Conservation (phyloP, 2,329 filamentous ascomycete genomes). For the Scytalidium lignicola region DNA sequence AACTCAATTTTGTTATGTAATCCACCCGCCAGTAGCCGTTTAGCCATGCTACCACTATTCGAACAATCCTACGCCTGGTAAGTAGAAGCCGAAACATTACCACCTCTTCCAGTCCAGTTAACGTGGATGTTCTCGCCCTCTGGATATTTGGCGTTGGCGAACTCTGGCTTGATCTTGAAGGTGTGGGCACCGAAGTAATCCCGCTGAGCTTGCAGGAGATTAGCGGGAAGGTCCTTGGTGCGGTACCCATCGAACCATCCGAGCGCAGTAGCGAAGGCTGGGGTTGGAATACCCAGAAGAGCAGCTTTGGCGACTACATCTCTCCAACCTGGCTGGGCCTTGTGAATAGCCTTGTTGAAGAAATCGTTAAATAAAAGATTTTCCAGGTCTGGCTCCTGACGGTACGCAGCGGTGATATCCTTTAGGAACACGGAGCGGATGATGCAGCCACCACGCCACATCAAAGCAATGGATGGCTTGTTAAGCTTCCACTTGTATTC, state of each 20-base stretch:
- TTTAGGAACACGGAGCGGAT: constrained; percentile 99
- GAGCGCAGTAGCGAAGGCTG: constrained; percentile 93
- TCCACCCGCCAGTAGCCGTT: not conserved
- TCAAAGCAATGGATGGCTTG: constrained; percentile 99
- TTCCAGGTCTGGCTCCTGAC: constrained; percentile 87
- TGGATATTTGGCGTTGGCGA: constrained; percentile 72
- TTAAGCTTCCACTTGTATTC: constrained; percentile 98
- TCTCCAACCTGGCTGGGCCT: constrained; percentile 88
- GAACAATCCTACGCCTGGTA: constrained; percentile 74
- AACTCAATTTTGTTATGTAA: not conserved
- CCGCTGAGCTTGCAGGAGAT: constrained; percentile 94
- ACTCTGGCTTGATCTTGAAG: constrained; percentile 81
- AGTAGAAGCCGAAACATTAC: constrained; percentile 93
- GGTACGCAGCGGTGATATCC: constrained; percentile 98
- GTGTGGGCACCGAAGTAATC: constrained; percentile 98
- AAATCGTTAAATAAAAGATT: constrained; percentile 98
- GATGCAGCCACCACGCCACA: constrained; percentile 99
- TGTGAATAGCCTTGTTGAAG: constrained; percentile 99
- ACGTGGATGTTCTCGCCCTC: constrained; percentile 89
- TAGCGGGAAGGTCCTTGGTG: constrained; percentile 94
- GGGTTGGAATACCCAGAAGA: constrained; percentile 90
- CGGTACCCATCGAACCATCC: constrained; percentile 99
- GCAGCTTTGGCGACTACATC: constrained; percentile 88
- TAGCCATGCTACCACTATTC: not conserved
- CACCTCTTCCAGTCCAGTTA: constrained; percentile 99